Evolutionary conservation across 306 rosid species (phyloP), one percentile per base, ranked within the genome.

Genomic region (Prunus dulcis): DNA sequence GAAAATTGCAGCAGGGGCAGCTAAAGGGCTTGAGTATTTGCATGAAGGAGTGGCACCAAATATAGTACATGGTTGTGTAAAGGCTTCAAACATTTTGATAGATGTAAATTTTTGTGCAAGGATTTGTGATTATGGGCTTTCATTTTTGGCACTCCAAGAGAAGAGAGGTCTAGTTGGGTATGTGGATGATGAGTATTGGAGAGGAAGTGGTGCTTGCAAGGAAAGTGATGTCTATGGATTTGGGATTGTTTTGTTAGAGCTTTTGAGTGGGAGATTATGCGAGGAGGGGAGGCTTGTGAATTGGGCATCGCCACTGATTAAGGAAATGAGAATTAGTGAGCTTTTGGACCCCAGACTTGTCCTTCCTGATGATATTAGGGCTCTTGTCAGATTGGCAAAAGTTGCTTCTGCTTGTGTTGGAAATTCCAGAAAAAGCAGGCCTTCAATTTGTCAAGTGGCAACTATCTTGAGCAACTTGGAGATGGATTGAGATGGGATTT

Each of bases 231-330:
- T 95, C 45, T 92, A 88, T 73, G 97, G 97, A 3, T 88, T 90
- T 77, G 98, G 98, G 32, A 90, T 95, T 63, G 86, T 95, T 19
- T 47, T 92, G 64, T 84, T 95, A 75, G 96, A 95, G 88, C 63
- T 95, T 74, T 73, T 95, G 79, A 95, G 91, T 78, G 98, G 98
- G 46, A 90, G 93, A 76, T 72, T 72, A 9, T 86, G 93, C 72
- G 92, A 90, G 53, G 90, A 85, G 68, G 96, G 96, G 3, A 67
- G 73, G 51, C 58, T 94, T 20, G 90, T 79, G 23, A 90, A 86
- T 18, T 92, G 97, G 98, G 92, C 90, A 17, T 71, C 86, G 92
- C 96, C 97, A 75, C 82, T 95, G 91, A 92, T 95, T 0, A 92
- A 85, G 67, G 92, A 82, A 45, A 82, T 38, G 79, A 90, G 81